Base-by-base conservation (phyloP, 352 stramenopile species). In the Globisporangium cederbergense region DNA sequence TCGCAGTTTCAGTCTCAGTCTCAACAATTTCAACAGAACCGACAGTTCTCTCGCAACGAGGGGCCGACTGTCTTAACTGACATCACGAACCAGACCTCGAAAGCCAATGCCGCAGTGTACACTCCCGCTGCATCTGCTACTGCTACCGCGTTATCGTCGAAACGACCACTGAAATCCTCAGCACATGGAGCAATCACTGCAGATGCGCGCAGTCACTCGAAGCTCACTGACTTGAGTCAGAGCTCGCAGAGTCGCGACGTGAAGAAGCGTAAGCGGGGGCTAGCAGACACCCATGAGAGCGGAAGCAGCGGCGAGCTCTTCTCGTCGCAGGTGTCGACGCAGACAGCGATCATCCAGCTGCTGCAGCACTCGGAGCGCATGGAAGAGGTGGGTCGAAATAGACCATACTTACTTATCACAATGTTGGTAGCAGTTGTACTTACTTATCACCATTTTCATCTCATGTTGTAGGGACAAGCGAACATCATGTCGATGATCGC, bases 21-120 rank as follows among this genome's bases (percentile, higher is more conserved):
- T 30, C 51, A 55, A 7, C 50, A 58, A 13, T 51, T n/a, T 5
- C 51, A 51, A 14, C 45, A 51, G 45, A 25, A 45, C 10, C 51
- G 62, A n/a, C 65, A 62, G 10, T 67, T 66, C 6, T 74, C 69
- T 5, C 65, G 66, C n/a, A 61, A 54, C 7, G 72, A 73, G 4
- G 56, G 45, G 3, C 63, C 66, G 13, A 36, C 49, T 1, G 77
- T 78, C 3, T 57, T 91, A 22, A 65, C 70, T 0, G 82, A 91
- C 53, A 91, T 91, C 46, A 91, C 82, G n/a, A 91, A 91, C 62
- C 72, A 83, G 30, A 57, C 49, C 1, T 9, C 70, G n/a, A 58
- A 36, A 22, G 18, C 30, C 14, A 71, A 56, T 30, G 57, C 47
- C 3, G 14, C 51, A 16, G 32, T 47, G 7, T 46, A 30, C 4